Conservation (phyloP, 352 stramenopile genomes). For the Phytopythium aichiense region DNA sequence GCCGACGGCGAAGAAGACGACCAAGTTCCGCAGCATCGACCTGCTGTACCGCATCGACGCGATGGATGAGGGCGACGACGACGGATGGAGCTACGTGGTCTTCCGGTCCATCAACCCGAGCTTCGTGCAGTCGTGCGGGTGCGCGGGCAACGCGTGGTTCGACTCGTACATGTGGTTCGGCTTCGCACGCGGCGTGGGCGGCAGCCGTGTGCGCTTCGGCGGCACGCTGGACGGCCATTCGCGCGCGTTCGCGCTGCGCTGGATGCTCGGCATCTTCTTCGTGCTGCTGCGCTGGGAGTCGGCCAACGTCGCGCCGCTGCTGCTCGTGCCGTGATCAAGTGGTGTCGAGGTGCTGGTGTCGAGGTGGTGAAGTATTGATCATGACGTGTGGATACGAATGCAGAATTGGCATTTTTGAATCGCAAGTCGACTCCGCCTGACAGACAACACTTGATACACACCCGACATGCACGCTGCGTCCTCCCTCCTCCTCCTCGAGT, state of each 20-base stretch:
- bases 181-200: constrained; percentile 10
- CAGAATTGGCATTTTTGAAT: constrained; percentile 1
- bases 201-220: constrained; percentile 25
- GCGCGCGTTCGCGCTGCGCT: constrained; percentile 22
- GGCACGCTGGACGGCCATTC: constrained; percentile 25
- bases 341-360: neutral
- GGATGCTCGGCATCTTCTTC: constrained; percentile 29
- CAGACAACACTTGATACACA: neutral
- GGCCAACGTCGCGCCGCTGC: constrained; percentile 22
- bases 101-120: constrained; percentile 28
- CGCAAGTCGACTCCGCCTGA: neutral
- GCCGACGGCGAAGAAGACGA: constrained; percentile 1
- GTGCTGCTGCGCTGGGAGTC: constrained; percentile 30
- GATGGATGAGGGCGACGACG: constrained; percentile 13
- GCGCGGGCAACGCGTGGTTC: constrained; percentile 28
- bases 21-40: constrained; percentile 33
- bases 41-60: constrained; percentile 27
- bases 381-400: neutral
- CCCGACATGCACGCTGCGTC: neutral
- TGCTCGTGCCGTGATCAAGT: constrained; percentile 17
- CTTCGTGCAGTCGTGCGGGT: constrained; percentile 25
- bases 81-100: constrained; percentile 18
- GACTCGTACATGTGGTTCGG: constrained; percentile 31
- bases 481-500: neutral
- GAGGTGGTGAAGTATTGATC: neutral